phyloP scores from a whole-genome alignment of 768 basidiomycete genomes.

The Dacryopinax spathularia region DNA sequence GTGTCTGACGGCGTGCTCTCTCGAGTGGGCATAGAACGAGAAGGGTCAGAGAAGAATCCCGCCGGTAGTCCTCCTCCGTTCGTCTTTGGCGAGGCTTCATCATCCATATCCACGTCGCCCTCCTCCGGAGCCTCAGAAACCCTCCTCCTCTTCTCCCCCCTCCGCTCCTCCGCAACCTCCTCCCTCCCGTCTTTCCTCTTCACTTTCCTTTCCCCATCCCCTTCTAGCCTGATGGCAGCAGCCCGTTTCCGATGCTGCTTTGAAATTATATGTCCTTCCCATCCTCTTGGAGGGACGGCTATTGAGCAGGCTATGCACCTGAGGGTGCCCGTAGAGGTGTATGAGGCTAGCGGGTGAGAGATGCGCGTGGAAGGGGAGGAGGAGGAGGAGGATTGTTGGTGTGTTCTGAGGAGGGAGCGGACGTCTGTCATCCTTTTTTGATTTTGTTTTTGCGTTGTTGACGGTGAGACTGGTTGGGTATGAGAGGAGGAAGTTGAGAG shows the following conservation, averaged over 20 bases:
- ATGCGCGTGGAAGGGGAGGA: slow-evolving; percentile 61
- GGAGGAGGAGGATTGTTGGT: slow-evolving; percentile 38
- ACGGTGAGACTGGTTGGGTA: no score
- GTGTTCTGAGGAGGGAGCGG: slow-evolving; percentile 69
- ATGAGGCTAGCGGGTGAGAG: slow-evolving; percentile 57
- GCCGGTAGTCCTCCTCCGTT: slow-evolving; percentile 34
- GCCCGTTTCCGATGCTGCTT: slow-evolving; percentile 62
- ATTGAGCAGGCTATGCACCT: slow-evolving; percentile 52
- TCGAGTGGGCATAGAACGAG: slow-evolving; percentile 31
- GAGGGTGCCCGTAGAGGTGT: slow-evolving; percentile 50
- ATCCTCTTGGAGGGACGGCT: slow-evolving; percentile 60
- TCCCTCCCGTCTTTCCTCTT: slow-evolving; percentile 18
- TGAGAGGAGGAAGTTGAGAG: no score
- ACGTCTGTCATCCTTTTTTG: slow-evolving; percentile 41
- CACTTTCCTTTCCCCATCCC: slow-evolving; percentile 28
- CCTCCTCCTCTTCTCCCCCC: slow-evolving; percentile 21
- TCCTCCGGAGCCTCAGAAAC: slow-evolving; percentile 14
- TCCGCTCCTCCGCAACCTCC: slow-evolving; percentile 23
- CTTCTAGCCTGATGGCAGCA: slow-evolving; percentile 42
- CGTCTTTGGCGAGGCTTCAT: slow-evolving; percentile 10
- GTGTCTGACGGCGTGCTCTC: slow-evolving; percentile 29
- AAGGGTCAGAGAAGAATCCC: slow-evolving; percentile 73
- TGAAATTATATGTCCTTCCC: slow-evolving; percentile 75
- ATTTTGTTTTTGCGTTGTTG: no score
- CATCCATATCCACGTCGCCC: slow-evolving; percentile 15